Conservation (phyloP, 208 protist species). For the Porcisia deanei region DNA sequence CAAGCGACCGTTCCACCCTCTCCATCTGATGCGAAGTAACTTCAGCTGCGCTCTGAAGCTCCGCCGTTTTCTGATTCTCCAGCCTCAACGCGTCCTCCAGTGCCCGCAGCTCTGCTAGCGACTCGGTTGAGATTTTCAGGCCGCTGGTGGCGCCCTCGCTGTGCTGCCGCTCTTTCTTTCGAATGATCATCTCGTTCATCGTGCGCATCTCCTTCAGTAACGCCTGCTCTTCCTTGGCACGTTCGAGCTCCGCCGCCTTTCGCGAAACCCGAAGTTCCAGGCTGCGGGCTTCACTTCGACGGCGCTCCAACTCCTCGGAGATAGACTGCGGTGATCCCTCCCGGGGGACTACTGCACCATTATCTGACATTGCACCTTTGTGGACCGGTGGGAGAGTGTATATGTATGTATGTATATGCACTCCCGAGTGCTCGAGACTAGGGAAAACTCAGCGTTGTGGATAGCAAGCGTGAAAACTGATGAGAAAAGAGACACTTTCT, state of each 20-base stretch:
- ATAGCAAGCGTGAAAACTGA: background rate
- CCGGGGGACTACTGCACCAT: slow-evolving; percentile 48
- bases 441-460: background rate
- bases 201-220: slow-evolving; percentile 74
- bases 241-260: slow-evolving; percentile 78
- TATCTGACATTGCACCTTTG: slow-evolving; percentile 38
- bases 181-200: slow-evolving; percentile 78
- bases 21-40: slow-evolving; percentile 51
- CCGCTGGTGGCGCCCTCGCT: slow-evolving; percentile 22
- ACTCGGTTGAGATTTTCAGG: slow-evolving; percentile 65
- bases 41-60: slow-evolving; percentile 56
- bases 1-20: slow-evolving; percentile 64
- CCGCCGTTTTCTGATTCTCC: slow-evolving; percentile 57
- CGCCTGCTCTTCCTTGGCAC: slow-evolving; percentile 75
- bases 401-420: background rate
- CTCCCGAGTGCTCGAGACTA: background rate
- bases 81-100: slow-evolving; percentile 76
- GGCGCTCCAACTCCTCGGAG: slow-evolving; percentile 50
- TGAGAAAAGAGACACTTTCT: background rate
- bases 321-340: slow-evolving; percentile 38
- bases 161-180: slow-evolving; percentile 51
- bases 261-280: slow-evolving; percentile 68
- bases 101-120: slow-evolving; percentile 53
- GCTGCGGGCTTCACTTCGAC: slow-evolving; percentile 52
- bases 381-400: background rate